phyloP scores from a whole-genome alignment of 495 filamentous ascomycete genomes.

The Chaetomium cochliodes region DNA sequence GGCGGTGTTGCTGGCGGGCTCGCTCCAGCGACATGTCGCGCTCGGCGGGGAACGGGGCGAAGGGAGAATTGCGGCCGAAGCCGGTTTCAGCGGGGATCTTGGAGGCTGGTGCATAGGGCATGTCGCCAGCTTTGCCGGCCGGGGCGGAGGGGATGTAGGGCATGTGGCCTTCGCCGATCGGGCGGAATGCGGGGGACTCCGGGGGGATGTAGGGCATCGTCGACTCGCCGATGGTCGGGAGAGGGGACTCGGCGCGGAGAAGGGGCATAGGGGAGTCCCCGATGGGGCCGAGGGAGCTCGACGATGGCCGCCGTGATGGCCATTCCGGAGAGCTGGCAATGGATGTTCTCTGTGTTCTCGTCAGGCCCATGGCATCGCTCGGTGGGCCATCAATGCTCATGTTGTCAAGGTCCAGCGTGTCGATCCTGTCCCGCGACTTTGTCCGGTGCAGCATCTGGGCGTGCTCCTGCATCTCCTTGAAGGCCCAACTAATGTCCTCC shows the following conservation, averaged over 20 bases:
- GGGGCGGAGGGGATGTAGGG: constrained; percentile 42
- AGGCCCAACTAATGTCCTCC: constrained; percentile 49
- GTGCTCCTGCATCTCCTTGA: constrained; percentile 54
- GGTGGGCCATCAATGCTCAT: constrained; percentile 47
- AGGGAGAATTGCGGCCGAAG: constrained; percentile 37
- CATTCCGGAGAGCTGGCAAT: constrained; percentile 34
- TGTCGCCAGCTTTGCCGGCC: constrained; percentile 34
- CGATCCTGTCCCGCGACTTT: constrained; percentile 27
- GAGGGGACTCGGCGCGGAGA: constrained; percentile 41
- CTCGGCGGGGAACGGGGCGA: constrained; percentile 39
- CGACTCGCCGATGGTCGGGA: constrained; percentile 38
- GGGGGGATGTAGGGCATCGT: constrained; percentile 31
- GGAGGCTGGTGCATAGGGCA: constrained; percentile 36
- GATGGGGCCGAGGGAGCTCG: constrained; percentile 34
- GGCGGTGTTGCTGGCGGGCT: constrained; percentile 36
- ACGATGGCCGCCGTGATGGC: constrained; percentile 26
- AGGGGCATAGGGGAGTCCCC: constrained; percentile 43
- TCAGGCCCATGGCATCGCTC: constrained; percentile 44
- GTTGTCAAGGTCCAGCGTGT: constrained; percentile 43
- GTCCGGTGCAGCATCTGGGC: constrained; percentile 34
- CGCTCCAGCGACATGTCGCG: constrained; percentile 43
- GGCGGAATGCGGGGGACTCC: constrained; percentile 32
- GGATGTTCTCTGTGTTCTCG: constrained; percentile 36
- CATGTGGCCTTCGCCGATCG: constrained; percentile 41
- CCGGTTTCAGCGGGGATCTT: constrained; percentile 35